Conservation (phyloP, 768 basidiomycete genomes). For the Tricholoma sp. region DNA sequence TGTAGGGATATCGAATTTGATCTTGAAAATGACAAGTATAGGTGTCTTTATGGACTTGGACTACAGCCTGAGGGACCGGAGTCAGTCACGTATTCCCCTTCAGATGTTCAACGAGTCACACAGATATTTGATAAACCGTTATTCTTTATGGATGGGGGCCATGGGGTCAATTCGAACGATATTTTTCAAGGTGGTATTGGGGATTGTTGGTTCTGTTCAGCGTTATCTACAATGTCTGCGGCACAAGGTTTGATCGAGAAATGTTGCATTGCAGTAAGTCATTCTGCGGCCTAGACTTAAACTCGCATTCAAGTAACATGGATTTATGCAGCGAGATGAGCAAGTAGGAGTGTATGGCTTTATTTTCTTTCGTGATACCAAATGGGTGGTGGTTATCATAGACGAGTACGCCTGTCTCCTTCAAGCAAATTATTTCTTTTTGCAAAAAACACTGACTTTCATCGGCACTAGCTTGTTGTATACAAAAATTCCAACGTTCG, state of each 20-base stretch:
- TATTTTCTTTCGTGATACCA: no score
- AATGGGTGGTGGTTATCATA: constrained; percentile 49
- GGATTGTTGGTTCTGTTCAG: no score
- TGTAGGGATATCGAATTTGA: no score
- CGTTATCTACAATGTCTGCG: constrained; percentile 46
- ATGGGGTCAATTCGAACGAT: constrained; percentile 37
- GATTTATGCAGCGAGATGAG: constrained; percentile 36
- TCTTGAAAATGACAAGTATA: constrained; percentile 34
- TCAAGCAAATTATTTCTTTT: no score
- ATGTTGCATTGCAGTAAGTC: constrained; percentile 44
- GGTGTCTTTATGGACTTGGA: constrained; percentile 35
- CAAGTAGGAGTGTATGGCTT: constrained; percentile 49
- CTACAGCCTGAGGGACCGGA: no score
- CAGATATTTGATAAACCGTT: constrained; percentile 48
- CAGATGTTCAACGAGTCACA: constrained; percentile 41
- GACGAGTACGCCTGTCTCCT: constrained; percentile 46
- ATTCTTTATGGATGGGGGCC: constrained; percentile 44
- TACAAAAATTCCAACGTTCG: constrained; percentile 47
- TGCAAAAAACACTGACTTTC: not conserved
- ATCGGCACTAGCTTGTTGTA: constrained; percentile 36
- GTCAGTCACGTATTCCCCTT: constrained; percentile 19
- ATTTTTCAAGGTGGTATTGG: constrained; percentile 44
- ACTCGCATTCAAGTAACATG: constrained; percentile 1
- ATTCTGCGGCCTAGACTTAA: no score
- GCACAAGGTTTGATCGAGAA: constrained; percentile 41